Evolutionary conservation across 2,329 filamentous ascomycete genomes (phyloP).

Genomic region (Sphaerulina vaccinii): DNA sequence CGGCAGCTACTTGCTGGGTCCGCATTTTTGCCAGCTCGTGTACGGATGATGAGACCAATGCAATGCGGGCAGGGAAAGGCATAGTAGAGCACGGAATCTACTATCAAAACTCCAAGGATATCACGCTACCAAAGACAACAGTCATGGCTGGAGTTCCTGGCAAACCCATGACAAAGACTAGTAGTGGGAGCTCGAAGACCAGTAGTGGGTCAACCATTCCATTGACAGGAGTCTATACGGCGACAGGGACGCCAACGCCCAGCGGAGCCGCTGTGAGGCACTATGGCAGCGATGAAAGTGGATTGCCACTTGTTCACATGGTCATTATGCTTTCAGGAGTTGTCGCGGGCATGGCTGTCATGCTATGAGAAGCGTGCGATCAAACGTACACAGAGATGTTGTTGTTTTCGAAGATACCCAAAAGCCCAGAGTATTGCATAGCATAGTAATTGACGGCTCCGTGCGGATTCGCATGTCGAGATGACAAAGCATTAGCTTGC

Average conservation of each 20-base stretch:
- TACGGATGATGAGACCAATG: constrained; percentile 49
- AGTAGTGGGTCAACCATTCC: constrained; percentile 16
- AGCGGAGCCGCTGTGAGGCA: constrained; percentile 22
- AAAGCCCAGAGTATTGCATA: no score
- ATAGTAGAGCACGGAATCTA: constrained; percentile 61
- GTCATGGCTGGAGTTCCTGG: constrained; percentile 37
- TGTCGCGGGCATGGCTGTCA: no score
- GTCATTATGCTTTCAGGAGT: constrained; percentile 4
- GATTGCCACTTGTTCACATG: background rate
- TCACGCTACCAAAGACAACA: constrained; percentile 37
- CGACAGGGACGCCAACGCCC: constrained; percentile 41
- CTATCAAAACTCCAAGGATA: constrained; percentile 43
- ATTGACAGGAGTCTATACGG: constrained; percentile 41
- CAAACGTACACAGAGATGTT: no score
- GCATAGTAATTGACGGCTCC: no score
- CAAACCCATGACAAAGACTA: constrained; percentile 28
- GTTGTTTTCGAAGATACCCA: no score
- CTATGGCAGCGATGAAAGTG: background rate
- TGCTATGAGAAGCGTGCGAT: no score
- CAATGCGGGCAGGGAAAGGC: constrained; percentile 52
- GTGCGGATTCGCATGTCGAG: no score
- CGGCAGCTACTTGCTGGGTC: constrained; percentile 60
- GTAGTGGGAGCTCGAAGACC: constrained; percentile 12
- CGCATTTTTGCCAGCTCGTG: constrained; percentile 55
- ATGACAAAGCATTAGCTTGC: no score